phyloP scores from a whole-genome alignment of 495 filamentous ascomycete genomes.

The Aspergillus sclerotiicarbonarius region DNA sequence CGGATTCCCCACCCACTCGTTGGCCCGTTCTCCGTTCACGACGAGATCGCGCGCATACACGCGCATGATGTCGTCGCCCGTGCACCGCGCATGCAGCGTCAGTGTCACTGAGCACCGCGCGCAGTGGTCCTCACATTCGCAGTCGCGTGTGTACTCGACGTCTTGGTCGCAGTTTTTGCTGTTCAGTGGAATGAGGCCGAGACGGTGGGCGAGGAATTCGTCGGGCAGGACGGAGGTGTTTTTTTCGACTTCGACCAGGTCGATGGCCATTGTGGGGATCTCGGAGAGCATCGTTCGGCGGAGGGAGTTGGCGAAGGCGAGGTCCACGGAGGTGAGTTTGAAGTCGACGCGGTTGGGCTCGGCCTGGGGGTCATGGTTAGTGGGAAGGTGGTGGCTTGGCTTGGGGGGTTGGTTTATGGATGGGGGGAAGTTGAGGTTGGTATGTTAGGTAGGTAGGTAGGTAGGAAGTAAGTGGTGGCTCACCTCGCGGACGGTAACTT shows the following conservation, averaged over 20 bases:
- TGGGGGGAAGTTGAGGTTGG: constrained; percentile 9
- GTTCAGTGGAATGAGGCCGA: constrained; percentile 87
- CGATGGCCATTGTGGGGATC: constrained; percentile 92
- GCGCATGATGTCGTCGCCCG: constrained; percentile 76
- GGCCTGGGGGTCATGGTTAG: constrained; percentile 49
- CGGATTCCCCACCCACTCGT: constrained; percentile 78
- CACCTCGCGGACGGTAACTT: constrained; percentile 71
- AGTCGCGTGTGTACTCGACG: constrained; percentile 88
- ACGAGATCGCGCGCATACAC: constrained; percentile 87
- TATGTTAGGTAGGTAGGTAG: not conserved
- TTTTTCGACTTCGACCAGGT: constrained; percentile 85
- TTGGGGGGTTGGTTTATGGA: constrained; percentile 7
- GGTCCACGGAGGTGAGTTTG: constrained; percentile 72
- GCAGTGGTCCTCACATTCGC: constrained; percentile 92
- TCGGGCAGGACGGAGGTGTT: constrained; percentile 95
- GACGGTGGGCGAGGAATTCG: constrained; percentile 90
- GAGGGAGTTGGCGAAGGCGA: constrained; percentile 90
- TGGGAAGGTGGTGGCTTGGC: not conserved
- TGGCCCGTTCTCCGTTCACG: constrained; percentile 56
- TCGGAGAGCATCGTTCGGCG: constrained; percentile 92
- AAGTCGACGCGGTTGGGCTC: constrained; percentile 74
- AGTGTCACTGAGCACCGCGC: constrained; percentile 84
- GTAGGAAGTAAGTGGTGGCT: no score
- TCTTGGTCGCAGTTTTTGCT: constrained; percentile 78
- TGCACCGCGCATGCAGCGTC: constrained; percentile 78